phyloP scores from a whole-genome alignment of 441 rosid species.

The Dalechampia spathulata region DNA sequence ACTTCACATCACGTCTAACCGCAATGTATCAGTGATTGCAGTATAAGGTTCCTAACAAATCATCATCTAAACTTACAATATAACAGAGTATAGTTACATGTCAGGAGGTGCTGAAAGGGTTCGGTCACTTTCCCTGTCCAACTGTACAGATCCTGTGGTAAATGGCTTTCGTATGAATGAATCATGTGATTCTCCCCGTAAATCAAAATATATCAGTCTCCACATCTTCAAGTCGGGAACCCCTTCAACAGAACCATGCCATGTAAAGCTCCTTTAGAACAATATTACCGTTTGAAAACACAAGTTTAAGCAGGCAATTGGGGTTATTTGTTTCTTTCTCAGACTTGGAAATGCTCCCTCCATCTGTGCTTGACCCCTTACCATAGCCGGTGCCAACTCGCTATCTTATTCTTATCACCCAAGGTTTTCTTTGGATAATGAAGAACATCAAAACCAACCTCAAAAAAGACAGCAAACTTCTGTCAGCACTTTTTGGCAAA shows the following conservation, averaged over 20 bases:
- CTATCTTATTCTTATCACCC: conserved; percentile 22
- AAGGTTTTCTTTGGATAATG: conserved; percentile 17
- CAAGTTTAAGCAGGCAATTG: conserved; percentile 31
- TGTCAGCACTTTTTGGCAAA: conserved; percentile 29
- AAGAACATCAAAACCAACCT: conserved; percentile 29
- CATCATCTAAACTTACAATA: conserved; percentile 10
- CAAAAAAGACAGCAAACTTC: conserved; percentile 26
- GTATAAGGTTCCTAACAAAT: conserved; percentile 6
- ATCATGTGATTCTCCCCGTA: conserved; percentile 11
- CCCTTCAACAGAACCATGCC: conserved; percentile 37
- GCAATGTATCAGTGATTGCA: background rate
- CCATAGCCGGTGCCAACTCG: conserved; percentile 12
- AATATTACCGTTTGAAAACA: conserved; percentile 19
- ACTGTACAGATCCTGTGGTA: conserved; percentile 30
- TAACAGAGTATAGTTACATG: conserved; percentile 44
- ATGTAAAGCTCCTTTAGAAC: conserved; percentile 37
- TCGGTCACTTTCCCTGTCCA: conserved; percentile 19
- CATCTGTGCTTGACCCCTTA: conserved; percentile 20
- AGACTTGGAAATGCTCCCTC: conserved; percentile 45
- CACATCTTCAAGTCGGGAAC: conserved; percentile 20
- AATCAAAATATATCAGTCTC: conserved; percentile 8
- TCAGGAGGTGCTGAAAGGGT: conserved; percentile 46
- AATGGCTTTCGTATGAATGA: conserved; percentile 9
- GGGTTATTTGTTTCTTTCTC: conserved; percentile 51
- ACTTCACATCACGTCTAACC: background rate